Base-by-base conservation (phyloP, 192 early-diverging fungal genomes). In the Spizellomyces punctatus region DNA sequence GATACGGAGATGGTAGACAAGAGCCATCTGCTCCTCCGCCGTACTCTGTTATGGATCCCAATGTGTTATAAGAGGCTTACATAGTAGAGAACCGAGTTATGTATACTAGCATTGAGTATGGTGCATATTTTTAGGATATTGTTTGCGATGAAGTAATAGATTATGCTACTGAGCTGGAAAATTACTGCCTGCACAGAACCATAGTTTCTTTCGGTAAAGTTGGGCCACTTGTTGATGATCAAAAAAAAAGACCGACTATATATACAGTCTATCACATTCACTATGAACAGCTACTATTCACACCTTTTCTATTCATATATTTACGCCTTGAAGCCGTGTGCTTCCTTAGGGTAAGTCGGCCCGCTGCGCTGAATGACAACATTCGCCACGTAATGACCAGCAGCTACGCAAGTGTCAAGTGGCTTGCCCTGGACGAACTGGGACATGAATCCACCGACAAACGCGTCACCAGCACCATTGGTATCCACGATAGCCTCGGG, bases 401-500 rank as follows among this genome's bases (percentile, higher is more conserved):
- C 94, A 68, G 87, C 79, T 65, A 98, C 85, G 76, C 88, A 89
- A 46, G 82, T 78, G 58, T 89, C 85, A 48, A 91, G 69, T 27
- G 76, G 68, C 58, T 85, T 79, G 60, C 92, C 93, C 79, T 89
- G 89, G 63, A 93, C 90, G 63, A 87, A 85, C 79, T 93, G 89
- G 70, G 91, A 82, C 70, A 98, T 71, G 87, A 97, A 99, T 41
- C 94, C 97, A 58, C 94, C 97, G 69, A 86, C 88, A 83, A 98
- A 99, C 41, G 93, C 95, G 83, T 99, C 97, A 76, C 97, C 97
- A 70, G 96, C 96, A 71, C 95, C 97, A 82, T 99, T 99, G 77
- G 94, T 93, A 78, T 99, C 96, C 59, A 93, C 91, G 74, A 99
- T 94, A 71, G 95, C 86, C 44, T 80, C 86, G 81, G 77, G 83